Evolutionary conservation across 2,329 filamentous ascomycete species (phyloP).

Genomic region (Diaporthe ampelina): DNA sequence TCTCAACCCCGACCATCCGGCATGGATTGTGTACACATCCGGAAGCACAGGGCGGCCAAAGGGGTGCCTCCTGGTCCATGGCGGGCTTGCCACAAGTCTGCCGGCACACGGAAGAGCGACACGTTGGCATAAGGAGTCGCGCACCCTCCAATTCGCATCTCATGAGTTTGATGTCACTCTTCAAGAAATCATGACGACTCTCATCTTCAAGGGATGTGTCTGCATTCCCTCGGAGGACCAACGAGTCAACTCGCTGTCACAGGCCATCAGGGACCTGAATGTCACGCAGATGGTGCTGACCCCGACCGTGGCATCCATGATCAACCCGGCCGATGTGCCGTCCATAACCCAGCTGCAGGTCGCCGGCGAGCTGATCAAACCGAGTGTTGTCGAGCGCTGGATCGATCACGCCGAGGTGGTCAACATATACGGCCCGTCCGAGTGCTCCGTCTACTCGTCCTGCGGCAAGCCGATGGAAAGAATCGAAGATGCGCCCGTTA

Average conservation of each 20-base stretch:
- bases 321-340: neutral
- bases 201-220: neutral
- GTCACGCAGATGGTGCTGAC: neutral
- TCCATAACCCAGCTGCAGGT: neutral
- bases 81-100: neutral
- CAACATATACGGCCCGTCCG: neutral
- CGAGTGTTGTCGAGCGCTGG: neutral
- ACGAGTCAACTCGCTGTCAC: neutral
- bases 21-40: neutral
- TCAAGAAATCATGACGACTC: neutral
- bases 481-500: neutral
- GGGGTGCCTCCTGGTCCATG: neutral
- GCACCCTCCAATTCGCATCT: neutral
- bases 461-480: neutral
- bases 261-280: neutral
- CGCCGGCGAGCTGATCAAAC: neutral
- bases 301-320: neutral
- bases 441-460: conserved; percentile 1
- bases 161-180: neutral
- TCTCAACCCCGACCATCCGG: neutral
- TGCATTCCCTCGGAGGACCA: neutral
- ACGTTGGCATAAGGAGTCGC: neutral
- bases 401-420: neutral
- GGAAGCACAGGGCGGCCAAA: neutral
- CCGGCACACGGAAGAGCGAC: neutral